Conservation (phyloP, 2,329 filamentous ascomycete genomes). For the Scedosporium minutisporum region DNA sequence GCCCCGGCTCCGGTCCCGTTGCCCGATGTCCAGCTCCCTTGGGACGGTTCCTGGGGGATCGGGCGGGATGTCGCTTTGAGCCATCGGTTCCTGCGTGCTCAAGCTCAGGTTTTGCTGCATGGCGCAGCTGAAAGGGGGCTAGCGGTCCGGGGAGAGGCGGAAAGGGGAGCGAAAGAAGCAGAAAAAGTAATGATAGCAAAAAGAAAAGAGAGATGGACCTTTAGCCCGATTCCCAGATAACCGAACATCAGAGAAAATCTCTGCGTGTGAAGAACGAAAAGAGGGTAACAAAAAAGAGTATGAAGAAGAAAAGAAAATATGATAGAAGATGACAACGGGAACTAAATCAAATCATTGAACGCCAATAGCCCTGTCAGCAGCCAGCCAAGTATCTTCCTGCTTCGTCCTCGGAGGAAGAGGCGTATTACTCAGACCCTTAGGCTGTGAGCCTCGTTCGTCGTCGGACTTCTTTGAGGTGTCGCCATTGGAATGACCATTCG, state of each 20-base stretch:
- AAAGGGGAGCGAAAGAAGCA: slow-evolving; percentile 1
- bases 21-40: neutral
- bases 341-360: slow-evolving; percentile 1
- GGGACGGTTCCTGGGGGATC: neutral
- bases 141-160: neutral
- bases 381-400: slow-evolving; percentile 74
- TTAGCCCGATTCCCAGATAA: neutral
- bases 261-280: neutral
- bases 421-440: slow-evolving; percentile 32
- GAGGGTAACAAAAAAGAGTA: neutral
- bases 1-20: neutral
- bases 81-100: neutral
- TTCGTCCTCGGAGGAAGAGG: slow-evolving; percentile 64
- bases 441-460: slow-evolving; percentile 32
- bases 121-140: neutral
- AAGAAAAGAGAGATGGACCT: neutral
- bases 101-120: neutral
- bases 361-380: slow-evolving; percentile 30
- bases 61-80: neutral
- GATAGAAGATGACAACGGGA: slow-evolving; percentile 1
- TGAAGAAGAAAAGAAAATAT: neutral
- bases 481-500: slow-evolving; percentile 33
- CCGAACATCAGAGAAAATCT: neutral
- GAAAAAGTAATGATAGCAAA: neutral
- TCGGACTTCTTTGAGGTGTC: slow-evolving; percentile 46